A percentile compares a stretch with the other conserved stretches of the same genome.
Conservation (phyloP, 305 asterid species). For the Fraxinus angustifolia region DNA sequence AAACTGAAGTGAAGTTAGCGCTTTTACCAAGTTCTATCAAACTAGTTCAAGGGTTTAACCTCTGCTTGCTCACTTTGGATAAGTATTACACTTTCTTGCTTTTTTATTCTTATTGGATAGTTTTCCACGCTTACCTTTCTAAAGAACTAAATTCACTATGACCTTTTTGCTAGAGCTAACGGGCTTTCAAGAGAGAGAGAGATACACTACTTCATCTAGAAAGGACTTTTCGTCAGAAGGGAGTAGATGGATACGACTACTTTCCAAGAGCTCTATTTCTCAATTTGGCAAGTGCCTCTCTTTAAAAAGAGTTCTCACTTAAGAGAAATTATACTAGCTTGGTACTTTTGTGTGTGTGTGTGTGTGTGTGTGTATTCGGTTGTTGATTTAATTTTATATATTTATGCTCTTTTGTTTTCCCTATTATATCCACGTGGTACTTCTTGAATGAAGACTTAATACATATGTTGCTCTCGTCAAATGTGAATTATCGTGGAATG, state of each 20-base stretch:
- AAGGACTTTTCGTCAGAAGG: not conserved
- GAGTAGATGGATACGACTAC: not conserved
- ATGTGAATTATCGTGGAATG: constrained; percentile 37
- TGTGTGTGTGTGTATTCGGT: not conserved
- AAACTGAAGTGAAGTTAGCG: not conserved
- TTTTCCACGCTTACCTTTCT: not conserved
- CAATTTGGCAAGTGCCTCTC: not conserved
- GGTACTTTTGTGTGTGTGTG: not conserved
- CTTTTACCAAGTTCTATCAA: not conserved
- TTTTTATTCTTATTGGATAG: not conserved
- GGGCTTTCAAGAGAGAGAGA: not conserved
- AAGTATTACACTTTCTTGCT: not conserved
- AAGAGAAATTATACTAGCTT: not conserved
- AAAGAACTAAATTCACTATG: not conserved
- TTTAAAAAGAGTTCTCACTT: not conserved
- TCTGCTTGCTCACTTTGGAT: not conserved
- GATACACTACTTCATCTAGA: not conserved
- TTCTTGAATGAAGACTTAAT: constrained; percentile 29
- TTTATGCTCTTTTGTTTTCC: constrained; percentile 3
- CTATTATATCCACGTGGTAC: constrained; percentile 16
- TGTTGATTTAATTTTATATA: not conserved
- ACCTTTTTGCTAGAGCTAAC: not conserved
- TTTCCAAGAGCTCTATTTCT: not conserved
- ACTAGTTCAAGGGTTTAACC: not conserved
- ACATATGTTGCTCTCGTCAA: constrained; percentile 29